Evolutionary conservation across 192 early-diverging fungal species (phyloP).

Genomic region (Chytriomyces hyalinus): DNA sequence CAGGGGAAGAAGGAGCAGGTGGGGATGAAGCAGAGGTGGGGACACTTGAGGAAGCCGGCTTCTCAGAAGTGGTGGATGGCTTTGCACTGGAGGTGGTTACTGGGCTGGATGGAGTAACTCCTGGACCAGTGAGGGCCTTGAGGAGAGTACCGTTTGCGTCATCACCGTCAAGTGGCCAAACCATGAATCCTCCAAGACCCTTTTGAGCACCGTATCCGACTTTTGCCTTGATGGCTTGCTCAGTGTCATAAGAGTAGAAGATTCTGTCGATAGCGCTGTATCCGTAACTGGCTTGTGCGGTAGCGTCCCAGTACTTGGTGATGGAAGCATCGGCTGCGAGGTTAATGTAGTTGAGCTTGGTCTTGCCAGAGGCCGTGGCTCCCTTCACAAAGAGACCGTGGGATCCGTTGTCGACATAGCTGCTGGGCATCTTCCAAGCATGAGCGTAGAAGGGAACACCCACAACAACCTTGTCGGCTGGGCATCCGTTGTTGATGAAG

Average conservation of each 20-base stretch:
- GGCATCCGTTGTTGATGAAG: constrained; percentile 34
- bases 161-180: constrained; percentile 25
- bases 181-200: constrained; percentile 21
- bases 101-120: background rate
- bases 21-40: background rate
- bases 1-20: background rate
- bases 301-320: constrained; percentile 36
- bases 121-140: constrained; percentile 6
- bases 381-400: constrained; percentile 12
- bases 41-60: background rate
- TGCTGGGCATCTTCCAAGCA: constrained; percentile 1
- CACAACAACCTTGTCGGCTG: constrained; percentile 29
- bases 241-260: constrained; percentile 35
- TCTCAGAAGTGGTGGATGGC: background rate
- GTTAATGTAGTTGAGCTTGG: constrained; percentile 17
- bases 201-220: constrained; percentile 23
- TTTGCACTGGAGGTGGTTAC: background rate
- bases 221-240: constrained; percentile 19
- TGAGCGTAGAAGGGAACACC: constrained; percentile 44
- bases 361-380: background rate
- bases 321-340: constrained; percentile 15
- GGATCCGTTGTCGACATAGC: background rate
- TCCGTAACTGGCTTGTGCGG: constrained; percentile 36
- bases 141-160: constrained; percentile 9
- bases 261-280: constrained; percentile 25